Evolutionary conservation across 768 basidiomycete species (phyloP).

Genomic region (Boletellus emodensis): DNA sequence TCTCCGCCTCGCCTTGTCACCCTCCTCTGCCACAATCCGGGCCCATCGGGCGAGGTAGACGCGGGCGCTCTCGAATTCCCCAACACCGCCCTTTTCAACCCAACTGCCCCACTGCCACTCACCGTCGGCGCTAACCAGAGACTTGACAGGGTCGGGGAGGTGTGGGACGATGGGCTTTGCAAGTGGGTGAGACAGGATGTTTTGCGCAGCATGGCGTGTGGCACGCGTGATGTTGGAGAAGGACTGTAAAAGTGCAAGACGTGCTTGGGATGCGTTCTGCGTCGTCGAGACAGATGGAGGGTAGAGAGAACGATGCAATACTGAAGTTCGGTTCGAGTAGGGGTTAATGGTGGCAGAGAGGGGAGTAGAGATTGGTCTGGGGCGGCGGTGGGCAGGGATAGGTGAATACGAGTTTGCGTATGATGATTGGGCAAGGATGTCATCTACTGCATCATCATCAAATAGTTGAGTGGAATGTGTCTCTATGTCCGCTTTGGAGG

Average conservation of each 20-base stretch:
- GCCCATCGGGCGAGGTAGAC: slow-evolving; percentile 98
- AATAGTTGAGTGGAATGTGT: slow-evolving; percentile 84
- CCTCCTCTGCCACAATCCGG: slow-evolving; percentile 94
- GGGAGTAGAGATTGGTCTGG: slow-evolving; percentile 53
- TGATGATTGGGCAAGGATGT: slow-evolving; percentile 77
- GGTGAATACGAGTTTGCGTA: slow-evolving; percentile 76
- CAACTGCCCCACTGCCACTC: slow-evolving; percentile 93
- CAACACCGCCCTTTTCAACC: slow-evolving; percentile 90
- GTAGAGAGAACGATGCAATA: slow-evolving; percentile 73
- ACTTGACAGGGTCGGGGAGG: slow-evolving; percentile 89
- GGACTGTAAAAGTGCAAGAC: slow-evolving; percentile 82
- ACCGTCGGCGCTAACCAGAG: slow-evolving; percentile 83
- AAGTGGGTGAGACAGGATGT: slow-evolving; percentile 91
- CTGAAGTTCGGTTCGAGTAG: slow-evolving; percentile 65
- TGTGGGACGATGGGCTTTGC: slow-evolving; percentile 96
- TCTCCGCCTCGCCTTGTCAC: slow-evolving; percentile 78
- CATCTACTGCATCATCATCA: slow-evolving; percentile 82
- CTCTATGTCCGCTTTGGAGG: slow-evolving; percentile 88
- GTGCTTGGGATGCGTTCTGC: slow-evolving; percentile 63
- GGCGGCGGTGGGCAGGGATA: slow-evolving; percentile 77
- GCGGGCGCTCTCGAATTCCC: slow-evolving; percentile 93
- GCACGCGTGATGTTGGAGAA: slow-evolving; percentile 93
- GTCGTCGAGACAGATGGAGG: slow-evolving; percentile 49
- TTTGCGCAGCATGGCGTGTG: slow-evolving; percentile 90
- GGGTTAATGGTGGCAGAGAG: slow-evolving; percentile 40